A percentile compares a stretch with the other conserved stretches of the same genome.
phyloP scores from a whole-genome alignment of 805 yeast species.

The Limtongia smithiae region DNA sequence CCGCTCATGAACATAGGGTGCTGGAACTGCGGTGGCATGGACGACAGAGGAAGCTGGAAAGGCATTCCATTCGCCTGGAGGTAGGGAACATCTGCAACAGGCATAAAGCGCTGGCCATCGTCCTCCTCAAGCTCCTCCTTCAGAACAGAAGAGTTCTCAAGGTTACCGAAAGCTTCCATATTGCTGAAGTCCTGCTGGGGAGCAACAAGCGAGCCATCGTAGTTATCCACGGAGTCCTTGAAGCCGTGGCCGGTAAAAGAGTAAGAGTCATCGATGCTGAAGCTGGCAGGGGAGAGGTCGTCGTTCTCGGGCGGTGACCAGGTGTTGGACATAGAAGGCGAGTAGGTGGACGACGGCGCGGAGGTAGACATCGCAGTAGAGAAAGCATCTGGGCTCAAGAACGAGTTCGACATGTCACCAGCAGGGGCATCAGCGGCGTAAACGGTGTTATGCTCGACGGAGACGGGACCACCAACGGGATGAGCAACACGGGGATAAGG shows the following conservation, averaged over 20 bases:
- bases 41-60: constrained; percentile 1
- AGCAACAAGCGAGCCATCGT: too few relatives aligned
- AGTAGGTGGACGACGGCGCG: background rate
- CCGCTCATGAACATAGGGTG: too few relatives aligned
- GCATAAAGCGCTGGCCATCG: background rate
- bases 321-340: constrained; percentile 1
- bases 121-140: too few relatives aligned
- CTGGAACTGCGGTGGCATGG: background rate
- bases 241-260: background rate
- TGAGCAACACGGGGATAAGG: constrained; percentile 12
- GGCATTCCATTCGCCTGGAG: background rate
- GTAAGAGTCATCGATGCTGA: background rate
- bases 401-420: background rate
- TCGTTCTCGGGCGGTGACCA: constrained; percentile 8
- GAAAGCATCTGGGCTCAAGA: background rate
- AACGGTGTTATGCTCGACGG: background rate
- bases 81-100: background rate
- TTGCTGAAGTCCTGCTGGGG: background rate
- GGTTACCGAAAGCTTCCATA: background rate
- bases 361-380: background rate
- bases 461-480: background rate
- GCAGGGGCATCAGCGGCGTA: background rate
- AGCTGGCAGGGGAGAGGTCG: constrained; percentile 1
- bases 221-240: background rate
- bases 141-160: background rate